Evolutionary conservation across 495 filamentous ascomycete species (phyloP).

Genomic region (Penicillium coprophilum): DNA sequence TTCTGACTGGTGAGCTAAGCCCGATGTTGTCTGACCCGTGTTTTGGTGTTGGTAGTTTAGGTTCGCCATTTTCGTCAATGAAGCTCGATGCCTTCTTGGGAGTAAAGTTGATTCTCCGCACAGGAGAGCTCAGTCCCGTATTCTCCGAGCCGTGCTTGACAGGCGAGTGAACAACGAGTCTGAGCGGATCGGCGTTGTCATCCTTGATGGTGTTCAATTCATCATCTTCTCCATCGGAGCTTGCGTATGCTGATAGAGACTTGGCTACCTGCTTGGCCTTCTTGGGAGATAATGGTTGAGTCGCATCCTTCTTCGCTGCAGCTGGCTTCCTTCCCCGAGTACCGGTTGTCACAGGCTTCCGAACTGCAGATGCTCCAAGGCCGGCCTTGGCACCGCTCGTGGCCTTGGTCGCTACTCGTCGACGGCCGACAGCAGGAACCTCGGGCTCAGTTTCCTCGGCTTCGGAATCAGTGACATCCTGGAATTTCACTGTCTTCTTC

Average conservation of each 20-base stretch:
- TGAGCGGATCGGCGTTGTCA: conserved; percentile 30
- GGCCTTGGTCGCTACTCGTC: conserved; percentile 15
- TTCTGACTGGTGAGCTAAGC: conserved; percentile 31
- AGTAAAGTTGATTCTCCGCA: conserved; percentile 44
- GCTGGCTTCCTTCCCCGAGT: conserved; percentile 42
- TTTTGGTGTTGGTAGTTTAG: conserved; percentile 25
- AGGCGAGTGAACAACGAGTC: conserved; percentile 42
- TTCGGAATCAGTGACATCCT: conserved; percentile 41
- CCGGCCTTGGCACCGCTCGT: conserved; percentile 28
- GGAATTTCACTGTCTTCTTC: conserved; percentile 57
- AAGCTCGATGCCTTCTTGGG: conserved; percentile 28
- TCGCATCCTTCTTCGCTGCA: conserved; percentile 29
- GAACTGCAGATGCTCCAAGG: conserved; percentile 50
- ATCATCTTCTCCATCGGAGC: conserved; percentile 52
- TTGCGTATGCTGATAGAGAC: conserved; percentile 40
- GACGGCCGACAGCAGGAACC: conserved; percentile 27
- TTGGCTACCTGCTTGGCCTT: conserved; percentile 55
- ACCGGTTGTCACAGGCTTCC: conserved; percentile 37
- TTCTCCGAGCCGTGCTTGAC: conserved; percentile 30
- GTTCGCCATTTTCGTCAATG: conserved; percentile 43
- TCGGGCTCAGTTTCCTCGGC: conserved; percentile 36
- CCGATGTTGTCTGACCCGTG: conserved; percentile 27
- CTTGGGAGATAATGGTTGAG: conserved; percentile 55
- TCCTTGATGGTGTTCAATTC: conserved; percentile 48
- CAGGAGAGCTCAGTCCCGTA: conserved; percentile 39